Conservation (phyloP, 148 eudicot species). For the Dianthus caryophyllus region DNA sequence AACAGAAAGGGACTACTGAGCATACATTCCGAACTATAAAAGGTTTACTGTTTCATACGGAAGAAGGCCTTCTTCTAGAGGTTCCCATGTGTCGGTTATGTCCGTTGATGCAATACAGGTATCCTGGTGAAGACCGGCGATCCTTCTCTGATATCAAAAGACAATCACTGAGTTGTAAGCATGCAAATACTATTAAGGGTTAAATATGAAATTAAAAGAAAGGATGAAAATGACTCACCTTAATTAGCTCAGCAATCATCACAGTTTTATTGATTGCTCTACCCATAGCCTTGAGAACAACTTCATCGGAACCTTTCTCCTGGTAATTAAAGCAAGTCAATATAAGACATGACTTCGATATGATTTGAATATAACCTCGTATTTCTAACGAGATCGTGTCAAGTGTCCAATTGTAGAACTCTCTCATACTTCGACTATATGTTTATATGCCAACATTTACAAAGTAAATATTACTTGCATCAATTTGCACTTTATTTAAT, state of each 20-base stretch:
- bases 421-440: no score
- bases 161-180: slow-evolving; percentile 6
- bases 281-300: slow-evolving; percentile 78
- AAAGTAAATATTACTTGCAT: no score
- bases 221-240: slow-evolving; percentile 27
- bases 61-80: slow-evolving; percentile 67
- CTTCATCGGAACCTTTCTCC: slow-evolving; percentile 63
- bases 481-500: no score
- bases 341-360: neutral
- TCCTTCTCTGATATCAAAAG: slow-evolving; percentile 45
- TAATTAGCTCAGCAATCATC: slow-evolving; percentile 62
- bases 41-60: slow-evolving; percentile 38
- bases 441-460: no score
- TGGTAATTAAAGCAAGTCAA: slow-evolving; percentile 12
- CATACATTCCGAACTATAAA: neutral
- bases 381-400: no score
- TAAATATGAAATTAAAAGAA: neutral
- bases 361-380: neutral
- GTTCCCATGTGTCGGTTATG: slow-evolving; percentile 64
- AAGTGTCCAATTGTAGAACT: no score
- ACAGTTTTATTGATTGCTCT: slow-evolving; percentile 80
- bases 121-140: slow-evolving; percentile 54
- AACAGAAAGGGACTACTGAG: neutral
- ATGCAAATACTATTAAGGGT: neutral
- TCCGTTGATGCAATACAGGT: slow-evolving; percentile 55